A percentile compares a stretch with the other conserved stretches of the same genome.
Conservation (phyloP, 352 stramenopile species). For the Globisporangium nodosum region DNA sequence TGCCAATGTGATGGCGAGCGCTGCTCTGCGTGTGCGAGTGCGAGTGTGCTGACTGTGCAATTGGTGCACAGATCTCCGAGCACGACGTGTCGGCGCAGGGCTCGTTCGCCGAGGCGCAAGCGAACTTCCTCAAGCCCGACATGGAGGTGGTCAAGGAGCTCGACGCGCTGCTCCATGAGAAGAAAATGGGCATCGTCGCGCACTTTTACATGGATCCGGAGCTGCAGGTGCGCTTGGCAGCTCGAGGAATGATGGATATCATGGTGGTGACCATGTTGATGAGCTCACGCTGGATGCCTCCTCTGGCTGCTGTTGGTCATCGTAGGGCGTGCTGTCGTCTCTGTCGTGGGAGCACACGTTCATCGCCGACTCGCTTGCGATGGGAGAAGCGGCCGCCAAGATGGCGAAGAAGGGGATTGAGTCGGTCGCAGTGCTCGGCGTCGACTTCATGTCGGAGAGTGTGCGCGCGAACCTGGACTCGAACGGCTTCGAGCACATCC, state of each 20-base stretch:
- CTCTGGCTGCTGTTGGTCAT: background rate
- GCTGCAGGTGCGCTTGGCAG: slow-evolving; percentile 76
- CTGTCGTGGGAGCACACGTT: slow-evolving; percentile 89
- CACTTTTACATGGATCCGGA: slow-evolving; percentile 99
- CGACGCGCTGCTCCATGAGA: slow-evolving; percentile 78
- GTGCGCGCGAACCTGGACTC: slow-evolving; percentile 92
- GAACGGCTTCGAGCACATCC: slow-evolving; percentile 89
- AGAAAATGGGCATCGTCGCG: slow-evolving; percentile 95
- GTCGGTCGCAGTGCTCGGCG: slow-evolving; percentile 92
- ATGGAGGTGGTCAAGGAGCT: slow-evolving; percentile 84
- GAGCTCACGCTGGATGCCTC: background rate
- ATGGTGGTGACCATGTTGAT: background rate
- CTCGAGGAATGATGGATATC: background rate
- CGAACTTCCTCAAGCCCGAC: slow-evolving; percentile 83
- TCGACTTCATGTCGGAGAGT: slow-evolving; percentile 98
- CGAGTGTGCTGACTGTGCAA: background rate
- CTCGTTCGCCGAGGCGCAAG: slow-evolving; percentile 87
- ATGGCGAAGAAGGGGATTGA: slow-evolving; percentile 91
- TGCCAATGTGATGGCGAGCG: background rate
- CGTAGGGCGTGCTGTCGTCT: slow-evolving; percentile 67
- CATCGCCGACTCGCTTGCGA: slow-evolving; percentile 95
- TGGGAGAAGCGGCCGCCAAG: slow-evolving; percentile 95
- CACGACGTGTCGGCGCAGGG: slow-evolving; percentile 69
- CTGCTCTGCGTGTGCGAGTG: background rate
- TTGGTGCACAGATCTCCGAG: slow-evolving; percentile 50